Conservation (phyloP, 2,329 filamentous ascomycete species). For the Xylaria polymorpha region DNA sequence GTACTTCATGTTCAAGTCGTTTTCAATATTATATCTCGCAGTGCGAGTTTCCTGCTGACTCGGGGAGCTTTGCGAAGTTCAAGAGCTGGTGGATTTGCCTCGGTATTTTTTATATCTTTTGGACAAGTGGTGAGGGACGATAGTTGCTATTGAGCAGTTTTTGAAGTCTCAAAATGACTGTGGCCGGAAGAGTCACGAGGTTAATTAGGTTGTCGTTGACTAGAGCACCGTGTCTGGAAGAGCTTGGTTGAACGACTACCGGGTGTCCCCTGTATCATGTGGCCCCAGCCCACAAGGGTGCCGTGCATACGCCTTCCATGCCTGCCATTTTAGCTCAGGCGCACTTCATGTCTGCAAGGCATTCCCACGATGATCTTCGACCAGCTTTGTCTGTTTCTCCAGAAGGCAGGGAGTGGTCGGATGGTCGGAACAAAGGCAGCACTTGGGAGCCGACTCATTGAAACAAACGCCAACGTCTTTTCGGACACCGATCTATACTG, state of each 20-base stretch:
- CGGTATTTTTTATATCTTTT: not conserved
- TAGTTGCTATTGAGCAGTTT: constrained; percentile 1
- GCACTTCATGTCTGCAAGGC: constrained; percentile 35
- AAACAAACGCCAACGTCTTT: constrained; percentile 15
- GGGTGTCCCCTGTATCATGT: constrained; percentile 31
- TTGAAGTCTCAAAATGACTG: constrained; percentile 9
- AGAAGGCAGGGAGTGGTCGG: constrained; percentile 25
- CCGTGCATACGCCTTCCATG: constrained; percentile 25
- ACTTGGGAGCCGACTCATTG: constrained; percentile 19
- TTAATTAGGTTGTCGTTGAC: constrained; percentile 21
- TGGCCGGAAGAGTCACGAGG: constrained; percentile 16
- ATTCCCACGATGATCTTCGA: constrained; percentile 31
- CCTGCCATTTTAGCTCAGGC: constrained; percentile 38
- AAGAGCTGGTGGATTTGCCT: not conserved
- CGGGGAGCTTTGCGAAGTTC: not conserved
- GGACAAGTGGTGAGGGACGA: not conserved
- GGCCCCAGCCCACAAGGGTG: constrained; percentile 22
- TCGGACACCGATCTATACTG: constrained; percentile 33
- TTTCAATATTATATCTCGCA: constrained; percentile 6
- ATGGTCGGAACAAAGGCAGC: constrained; percentile 18
- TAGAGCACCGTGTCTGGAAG: constrained; percentile 18
- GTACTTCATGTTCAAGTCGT: not conserved
- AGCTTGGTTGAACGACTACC: constrained; percentile 34
- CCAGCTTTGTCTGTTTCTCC: constrained; percentile 15
- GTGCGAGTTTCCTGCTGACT: constrained; percentile 1